Evolutionary conservation across 306 rosid genomes (phyloP).

Genomic region (Datisca glomerata): DNA sequence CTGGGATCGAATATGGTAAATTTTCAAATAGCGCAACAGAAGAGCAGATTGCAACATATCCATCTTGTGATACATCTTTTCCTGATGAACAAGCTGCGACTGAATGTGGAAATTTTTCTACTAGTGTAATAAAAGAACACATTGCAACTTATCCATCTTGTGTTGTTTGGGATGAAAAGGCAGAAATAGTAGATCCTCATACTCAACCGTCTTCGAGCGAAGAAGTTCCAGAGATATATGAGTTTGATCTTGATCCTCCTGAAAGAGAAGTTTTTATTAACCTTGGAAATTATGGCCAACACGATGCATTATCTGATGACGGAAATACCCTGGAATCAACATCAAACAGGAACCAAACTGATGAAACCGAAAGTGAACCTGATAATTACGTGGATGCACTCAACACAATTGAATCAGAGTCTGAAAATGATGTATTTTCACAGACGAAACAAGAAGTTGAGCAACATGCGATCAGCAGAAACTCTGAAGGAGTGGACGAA

Average conservation of each 20-base stretch:
- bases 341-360: constrained; percentile 24
- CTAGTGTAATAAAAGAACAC: constrained; percentile 36
- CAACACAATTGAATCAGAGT: constrained; percentile 78
- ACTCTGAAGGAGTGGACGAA: too few species aligned
- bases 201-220: neutral
- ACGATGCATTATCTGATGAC: neutral
- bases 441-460: constrained; percentile 60
- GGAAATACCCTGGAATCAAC: constrained; percentile 21
- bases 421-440: constrained; percentile 66
- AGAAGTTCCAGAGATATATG: constrained; percentile 25
- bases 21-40: constrained; percentile 33
- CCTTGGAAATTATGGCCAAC: constrained; percentile 23
- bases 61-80: constrained; percentile 37
- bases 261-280: constrained; percentile 24
- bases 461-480: constrained; percentile 9
- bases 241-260: constrained; percentile 18
- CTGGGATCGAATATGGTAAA: constrained; percentile 32
- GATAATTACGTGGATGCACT: constrained; percentile 88
- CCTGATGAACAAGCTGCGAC: constrained; percentile 20
- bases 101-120: constrained; percentile 36
- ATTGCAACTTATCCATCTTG: constrained; percentile 49
- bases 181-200: constrained; percentile 21
- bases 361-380: constrained; percentile 75
- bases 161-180: constrained; percentile 93
- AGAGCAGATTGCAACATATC: constrained; percentile 41